Evolutionary conservation across 2,329 filamentous ascomycete species (phyloP).

Genomic region (Cladosporium sp.): DNA sequence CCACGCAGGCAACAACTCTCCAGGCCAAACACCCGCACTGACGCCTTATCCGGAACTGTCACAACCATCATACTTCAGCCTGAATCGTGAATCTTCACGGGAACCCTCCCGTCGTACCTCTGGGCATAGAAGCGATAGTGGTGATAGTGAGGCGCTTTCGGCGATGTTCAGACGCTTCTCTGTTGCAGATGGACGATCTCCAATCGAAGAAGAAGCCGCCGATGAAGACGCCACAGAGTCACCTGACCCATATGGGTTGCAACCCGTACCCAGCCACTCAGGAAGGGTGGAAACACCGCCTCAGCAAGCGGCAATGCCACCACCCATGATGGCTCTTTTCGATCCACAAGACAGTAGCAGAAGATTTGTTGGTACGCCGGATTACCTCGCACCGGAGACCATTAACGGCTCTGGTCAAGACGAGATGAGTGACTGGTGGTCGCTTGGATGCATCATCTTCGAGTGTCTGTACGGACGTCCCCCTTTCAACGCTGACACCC

Average conservation of each 20-base stretch:
- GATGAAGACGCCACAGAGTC: constrained; percentile 64
- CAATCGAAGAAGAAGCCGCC: constrained; percentile 70
- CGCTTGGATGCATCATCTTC: constrained; percentile 95
- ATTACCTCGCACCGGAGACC: constrained; percentile 94
- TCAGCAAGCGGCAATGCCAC: constrained; percentile 70
- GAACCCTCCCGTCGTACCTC: constrained; percentile 50
- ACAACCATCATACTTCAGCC: constrained; percentile 90
- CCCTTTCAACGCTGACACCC: constrained; percentile 84
- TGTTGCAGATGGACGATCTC: constrained; percentile 51
- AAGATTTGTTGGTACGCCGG: constrained; percentile 91
- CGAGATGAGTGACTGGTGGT: constrained; percentile 99
- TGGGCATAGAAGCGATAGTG: constrained; percentile 75
- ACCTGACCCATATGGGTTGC: constrained; percentile 68
- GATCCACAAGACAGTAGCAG: constrained; percentile 91
- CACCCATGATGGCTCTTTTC: constrained; percentile 88
- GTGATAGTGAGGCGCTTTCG: constrained; percentile 72
- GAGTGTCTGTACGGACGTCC: constrained; percentile 92
- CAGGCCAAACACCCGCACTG: constrained; percentile 78
- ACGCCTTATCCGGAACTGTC: constrained; percentile 67
- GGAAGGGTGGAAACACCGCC: constrained; percentile 48
- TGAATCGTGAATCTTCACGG: constrained; percentile 51
- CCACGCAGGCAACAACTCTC: constrained; percentile 67
- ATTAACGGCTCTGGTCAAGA: constrained; percentile 94
- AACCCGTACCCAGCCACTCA: constrained; percentile 52
- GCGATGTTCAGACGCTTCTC: constrained; percentile 74